Evolutionary conservation across 176 grass and related monocot genomes (phyloP), one percentile per base, ranked within the genome.

Genomic region (Aegilops umbellulata): DNA sequence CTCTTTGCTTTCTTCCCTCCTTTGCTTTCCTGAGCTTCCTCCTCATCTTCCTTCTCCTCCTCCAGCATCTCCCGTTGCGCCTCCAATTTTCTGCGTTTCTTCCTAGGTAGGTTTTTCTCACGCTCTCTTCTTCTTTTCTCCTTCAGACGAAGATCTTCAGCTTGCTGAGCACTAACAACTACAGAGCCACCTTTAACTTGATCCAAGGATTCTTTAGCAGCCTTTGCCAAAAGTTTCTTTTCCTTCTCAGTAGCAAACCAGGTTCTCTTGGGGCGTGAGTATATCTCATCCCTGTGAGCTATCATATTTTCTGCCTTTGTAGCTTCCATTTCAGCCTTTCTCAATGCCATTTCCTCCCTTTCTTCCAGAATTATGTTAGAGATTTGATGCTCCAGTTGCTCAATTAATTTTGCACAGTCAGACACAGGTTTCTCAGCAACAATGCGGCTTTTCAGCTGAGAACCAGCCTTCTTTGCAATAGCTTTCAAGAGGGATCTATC

Each of bases 301-400:
- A 98, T 95, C 93, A 98, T 92, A 87, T 98, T 98, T 92, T 94
- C 93, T 49, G 87, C 93, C 91, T 98, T 98, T 70, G 84, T 77
- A 6, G 80, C 76, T 92, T 98, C 93, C 96, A 98, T 98, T 94
- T 98, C 96, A 77, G 93, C 96, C 92, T 94, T 98, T 38, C 96
- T 73, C 2, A 92, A 75, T 71, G 75, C 55, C 78, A 72, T 98
- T 90, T 98, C 96, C 88, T 92, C 93, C 93, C 90, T 95, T 90
- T 98, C 96, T 92, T 98, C 93, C 86, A 69, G 84, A 92, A 94
- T 62, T 74, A 98, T 88, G 29, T 80, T 73, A 57, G 84, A 92
- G 85, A 98, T 92, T 89, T 98, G 93, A 53, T 89, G 84, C 79
- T 98, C 96, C 79, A 98, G 61, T 89, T 98, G 57, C 60, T 95